Conservation (phyloP, 805 yeast genomes). For the Sugiyamaella americana region DNA sequence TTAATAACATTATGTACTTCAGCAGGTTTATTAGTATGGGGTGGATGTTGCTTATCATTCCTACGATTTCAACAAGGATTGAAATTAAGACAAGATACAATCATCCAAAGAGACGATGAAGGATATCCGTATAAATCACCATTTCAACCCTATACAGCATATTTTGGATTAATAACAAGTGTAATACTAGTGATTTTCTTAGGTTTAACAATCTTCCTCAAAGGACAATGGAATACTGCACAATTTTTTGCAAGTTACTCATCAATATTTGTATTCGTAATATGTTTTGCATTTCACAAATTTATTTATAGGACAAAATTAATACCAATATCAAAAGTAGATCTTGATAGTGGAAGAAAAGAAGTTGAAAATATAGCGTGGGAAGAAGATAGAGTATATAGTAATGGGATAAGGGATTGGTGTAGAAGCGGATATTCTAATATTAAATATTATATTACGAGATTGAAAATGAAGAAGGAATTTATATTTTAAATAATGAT, state of each 20-base stretch:
- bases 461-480: not conserved
- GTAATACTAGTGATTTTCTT: slow-evolving; percentile 44
- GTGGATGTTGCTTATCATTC: slow-evolving; percentile 60
- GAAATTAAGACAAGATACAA: slow-evolving; percentile 49
- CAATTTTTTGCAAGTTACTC: slow-evolving; percentile 64
- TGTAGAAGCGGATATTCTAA: not conserved
- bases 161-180: slow-evolving; percentile 54
- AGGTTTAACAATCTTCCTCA: slow-evolving; percentile 58
- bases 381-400: slow-evolving; percentile 56
- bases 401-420: slow-evolving; percentile 9
- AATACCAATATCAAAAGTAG: slow-evolving; percentile 65
- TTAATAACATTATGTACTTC: slow-evolving; percentile 64
- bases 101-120: slow-evolving; percentile 54
- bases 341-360: slow-evolving; percentile 76
- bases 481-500: no score
- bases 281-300: slow-evolving; percentile 51
- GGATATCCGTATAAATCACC: slow-evolving; percentile 66
- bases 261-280: slow-evolving; percentile 46
- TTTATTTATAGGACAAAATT: slow-evolving; percentile 55
- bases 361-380: slow-evolving; percentile 76
- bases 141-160: slow-evolving; percentile 63
- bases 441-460: not conserved
- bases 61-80: slow-evolving; percentile 60
- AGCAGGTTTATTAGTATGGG: slow-evolving; percentile 75
- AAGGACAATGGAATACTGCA: slow-evolving; percentile 51